Conservation (phyloP, 2,329 filamentous ascomycete genomes). For the Colletotrichum horii region DNA sequence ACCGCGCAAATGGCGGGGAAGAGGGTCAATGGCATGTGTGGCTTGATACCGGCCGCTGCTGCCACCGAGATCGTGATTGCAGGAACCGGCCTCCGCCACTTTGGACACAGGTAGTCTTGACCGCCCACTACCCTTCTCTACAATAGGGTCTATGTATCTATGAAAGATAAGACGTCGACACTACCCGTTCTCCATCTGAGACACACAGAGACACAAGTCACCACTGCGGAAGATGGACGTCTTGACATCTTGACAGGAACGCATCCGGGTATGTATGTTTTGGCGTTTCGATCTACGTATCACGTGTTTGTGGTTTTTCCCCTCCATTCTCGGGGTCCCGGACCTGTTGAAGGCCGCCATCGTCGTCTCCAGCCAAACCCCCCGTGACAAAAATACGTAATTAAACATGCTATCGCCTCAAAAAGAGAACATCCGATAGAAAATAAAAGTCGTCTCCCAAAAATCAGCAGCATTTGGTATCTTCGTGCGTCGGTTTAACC, state of each 20-base stretch:
- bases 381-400: neutral
- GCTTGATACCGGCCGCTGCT: neutral
- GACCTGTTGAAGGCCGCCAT: conserved; percentile 21
- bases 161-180: neutral
- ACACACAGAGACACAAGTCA: neutral
- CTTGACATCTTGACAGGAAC: neutral
- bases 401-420: neutral
- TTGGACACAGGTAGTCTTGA: neutral
- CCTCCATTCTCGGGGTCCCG: neutral
- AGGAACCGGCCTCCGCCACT: neutral
- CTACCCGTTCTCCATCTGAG: neutral
- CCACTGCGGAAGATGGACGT: neutral
- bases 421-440: neutral
- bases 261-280: neutral
- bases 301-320: neutral
- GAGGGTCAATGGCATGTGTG: neutral
- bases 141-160: no score
- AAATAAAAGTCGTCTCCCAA: neutral
- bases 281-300: neutral
- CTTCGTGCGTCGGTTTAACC: neutral
- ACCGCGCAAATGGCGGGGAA: conserved; percentile 1
- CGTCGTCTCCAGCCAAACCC: neutral
- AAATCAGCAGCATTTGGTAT: neutral
- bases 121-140: neutral
- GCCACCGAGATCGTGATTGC: neutral